Evolutionary conservation across 2,329 filamentous ascomycete species (phyloP).

Genomic region (Botryotinia globosa): DNA sequence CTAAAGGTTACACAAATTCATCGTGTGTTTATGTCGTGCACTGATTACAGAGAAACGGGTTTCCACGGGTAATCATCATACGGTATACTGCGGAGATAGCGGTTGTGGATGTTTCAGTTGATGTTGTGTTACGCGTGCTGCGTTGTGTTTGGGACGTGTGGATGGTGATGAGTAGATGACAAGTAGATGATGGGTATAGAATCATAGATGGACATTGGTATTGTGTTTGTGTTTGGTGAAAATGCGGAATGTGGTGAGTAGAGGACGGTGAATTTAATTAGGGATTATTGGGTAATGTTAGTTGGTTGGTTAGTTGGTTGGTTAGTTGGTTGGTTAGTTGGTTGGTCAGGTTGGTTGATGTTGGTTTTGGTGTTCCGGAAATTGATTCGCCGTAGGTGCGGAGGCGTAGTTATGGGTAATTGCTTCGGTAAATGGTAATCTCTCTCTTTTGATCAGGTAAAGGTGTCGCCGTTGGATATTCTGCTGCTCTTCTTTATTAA

Average conservation of each 20-base stretch:
- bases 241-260: neutral
- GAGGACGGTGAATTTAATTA: neutral
- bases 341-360: neutral
- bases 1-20: neutral
- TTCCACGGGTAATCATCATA: neutral
- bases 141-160: neutral
- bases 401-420: neutral
- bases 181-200: neutral
- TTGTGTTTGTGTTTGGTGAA: neutral
- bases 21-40: neutral
- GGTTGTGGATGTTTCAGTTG: neutral
- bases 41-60: too few relatives aligned
- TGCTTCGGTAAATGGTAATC: neutral
- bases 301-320: neutral
- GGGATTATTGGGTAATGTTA: neutral
- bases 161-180: neutral
- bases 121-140: neutral
- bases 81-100: neutral
- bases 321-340: neutral
- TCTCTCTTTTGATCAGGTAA: neutral
- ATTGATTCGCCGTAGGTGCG: neutral
- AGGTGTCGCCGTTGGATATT: neutral
- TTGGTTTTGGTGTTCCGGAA: neutral
- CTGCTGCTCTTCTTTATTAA: too few relatives aligned
- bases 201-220: neutral